Percentiles rank a stretch among this genome's conserved stretches.
Conservation (phyloP, 192 early-diverging fungal species). For the Coemansia sp. region DNA sequence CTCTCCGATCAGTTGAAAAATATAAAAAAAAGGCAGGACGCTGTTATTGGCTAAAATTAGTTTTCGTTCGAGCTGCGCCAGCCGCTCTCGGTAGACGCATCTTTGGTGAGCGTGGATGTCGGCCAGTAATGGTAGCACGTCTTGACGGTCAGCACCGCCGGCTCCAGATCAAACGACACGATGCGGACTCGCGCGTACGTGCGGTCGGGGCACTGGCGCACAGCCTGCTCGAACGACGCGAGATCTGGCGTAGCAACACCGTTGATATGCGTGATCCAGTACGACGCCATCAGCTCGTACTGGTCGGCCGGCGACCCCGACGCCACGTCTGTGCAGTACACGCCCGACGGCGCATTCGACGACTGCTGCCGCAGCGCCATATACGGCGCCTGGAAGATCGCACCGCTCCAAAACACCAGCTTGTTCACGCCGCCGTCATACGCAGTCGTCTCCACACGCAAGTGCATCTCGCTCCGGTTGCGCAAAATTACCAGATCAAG, state of each 20-base stretch:
- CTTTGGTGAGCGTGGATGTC: constrained; percentile 59
- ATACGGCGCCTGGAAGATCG: constrained; percentile 71
- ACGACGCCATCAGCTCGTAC: constrained; percentile 58
- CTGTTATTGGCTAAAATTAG: not conserved
- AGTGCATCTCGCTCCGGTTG: constrained; percentile 63
- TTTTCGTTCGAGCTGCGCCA: constrained; percentile 36
- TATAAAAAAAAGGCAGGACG: no score
- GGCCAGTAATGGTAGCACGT: constrained; percentile 74
- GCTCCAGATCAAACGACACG: constrained; percentile 43
- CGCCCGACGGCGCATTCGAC: constrained; percentile 61
- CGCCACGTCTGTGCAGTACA: constrained; percentile 62
- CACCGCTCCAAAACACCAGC: constrained; percentile 84
- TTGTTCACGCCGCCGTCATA: constrained; percentile 61
- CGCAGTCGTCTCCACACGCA: constrained; percentile 67
- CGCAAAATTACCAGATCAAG: constrained; percentile 67
- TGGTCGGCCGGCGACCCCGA: constrained; percentile 67
- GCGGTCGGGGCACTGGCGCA: constrained; percentile 57
- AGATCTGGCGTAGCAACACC: constrained; percentile 59
- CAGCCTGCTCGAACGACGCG: constrained; percentile 61
- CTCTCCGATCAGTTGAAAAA: not conserved
- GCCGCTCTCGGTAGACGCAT: constrained; percentile 44
- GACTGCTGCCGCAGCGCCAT: constrained; percentile 69
- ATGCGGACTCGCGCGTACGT: constrained; percentile 48
- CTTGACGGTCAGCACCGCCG: constrained; percentile 67
- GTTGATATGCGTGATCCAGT: constrained; percentile 71